These are phyloP conservation scores for Lycium barbarum DNA, from an alignment of 257 asterid species.

Conservation along the genomic window DNA sequence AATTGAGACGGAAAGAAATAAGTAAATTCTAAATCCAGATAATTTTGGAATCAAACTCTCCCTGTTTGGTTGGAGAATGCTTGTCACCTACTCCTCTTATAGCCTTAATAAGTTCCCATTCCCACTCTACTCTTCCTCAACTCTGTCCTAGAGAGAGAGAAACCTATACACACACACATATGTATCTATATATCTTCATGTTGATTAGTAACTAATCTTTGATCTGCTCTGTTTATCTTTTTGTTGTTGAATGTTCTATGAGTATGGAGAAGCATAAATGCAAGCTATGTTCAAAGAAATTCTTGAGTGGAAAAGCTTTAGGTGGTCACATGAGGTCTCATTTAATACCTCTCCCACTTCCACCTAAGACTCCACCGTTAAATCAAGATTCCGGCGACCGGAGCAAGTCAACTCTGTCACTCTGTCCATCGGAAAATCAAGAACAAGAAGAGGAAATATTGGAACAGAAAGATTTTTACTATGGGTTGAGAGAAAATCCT, in stretches of 20 bases:
- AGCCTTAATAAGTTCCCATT: conserved; percentile 33
- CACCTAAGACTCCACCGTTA: conserved; percentile 50
- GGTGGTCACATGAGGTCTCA: conserved; percentile 85
- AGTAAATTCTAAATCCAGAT: not conserved
- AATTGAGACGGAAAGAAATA: not conserved
- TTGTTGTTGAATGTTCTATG: not conserved
- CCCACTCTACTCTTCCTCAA: conserved; percentile 30
- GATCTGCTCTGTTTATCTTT: not conserved
- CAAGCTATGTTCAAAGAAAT: conserved; percentile 60
- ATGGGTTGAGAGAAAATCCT: conserved; percentile 44
- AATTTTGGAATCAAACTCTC: conserved; percentile 31
- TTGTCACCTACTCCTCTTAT: conserved; percentile 66
- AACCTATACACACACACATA: conserved; percentile 18
- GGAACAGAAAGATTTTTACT: conserved; percentile 31
- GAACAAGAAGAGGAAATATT: not conserved
- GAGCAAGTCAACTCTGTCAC: conserved; percentile 45
- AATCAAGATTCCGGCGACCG: conserved; percentile 34
- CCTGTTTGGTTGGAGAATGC: conserved; percentile 48
- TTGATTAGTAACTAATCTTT: not conserved
- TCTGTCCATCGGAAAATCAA: conserved; percentile 39
- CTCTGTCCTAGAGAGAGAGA: conserved; percentile 35
- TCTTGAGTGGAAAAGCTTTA: conserved; percentile 63
- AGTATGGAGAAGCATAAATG: conserved; percentile 58
- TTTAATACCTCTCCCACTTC: conserved; percentile 58
- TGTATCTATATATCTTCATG: conserved; percentile 12